Conservation (phyloP, 495 filamentous ascomycete genomes). For the Aspergillus campestris region DNA sequence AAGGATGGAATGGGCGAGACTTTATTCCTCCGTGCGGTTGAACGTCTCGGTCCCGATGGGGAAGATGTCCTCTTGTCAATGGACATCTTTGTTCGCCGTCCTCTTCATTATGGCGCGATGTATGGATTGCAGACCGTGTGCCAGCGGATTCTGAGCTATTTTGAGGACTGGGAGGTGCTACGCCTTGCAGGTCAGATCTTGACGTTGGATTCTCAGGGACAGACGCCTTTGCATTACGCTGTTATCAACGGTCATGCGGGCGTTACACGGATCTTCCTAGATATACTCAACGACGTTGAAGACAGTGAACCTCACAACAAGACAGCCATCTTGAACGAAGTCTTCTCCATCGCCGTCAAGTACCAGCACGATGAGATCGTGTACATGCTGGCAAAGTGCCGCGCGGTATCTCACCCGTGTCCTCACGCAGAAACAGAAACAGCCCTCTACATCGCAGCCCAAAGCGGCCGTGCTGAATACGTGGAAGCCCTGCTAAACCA, state of each 20-base stretch:
- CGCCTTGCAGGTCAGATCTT: background rate
- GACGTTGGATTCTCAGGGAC: slow-evolving; percentile 2
- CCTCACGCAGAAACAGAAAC: slow-evolving; percentile 2
- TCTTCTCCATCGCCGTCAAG: slow-evolving; percentile 4
- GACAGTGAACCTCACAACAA: background rate
- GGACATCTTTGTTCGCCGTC: slow-evolving; percentile 6
- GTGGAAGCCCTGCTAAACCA: background rate
- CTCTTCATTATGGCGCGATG: slow-evolving; percentile 12
- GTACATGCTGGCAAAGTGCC: background rate
- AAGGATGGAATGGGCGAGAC: too few relatives aligned
- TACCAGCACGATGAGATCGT: slow-evolving; percentile 9
- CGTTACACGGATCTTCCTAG: slow-evolving; percentile 1
- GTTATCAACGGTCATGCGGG: slow-evolving; percentile 2
- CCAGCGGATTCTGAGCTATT: background rate
- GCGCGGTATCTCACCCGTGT: background rate
- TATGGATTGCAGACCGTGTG: slow-evolving; percentile 1
- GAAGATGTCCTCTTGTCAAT: background rate
- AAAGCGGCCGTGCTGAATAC: background rate
- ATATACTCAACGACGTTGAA: background rate
- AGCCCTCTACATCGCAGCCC: slow-evolving; percentile 7
- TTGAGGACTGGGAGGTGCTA: background rate
- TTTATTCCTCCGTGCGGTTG: background rate
- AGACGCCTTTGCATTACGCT: slow-evolving; percentile 8
- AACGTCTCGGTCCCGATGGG: background rate
- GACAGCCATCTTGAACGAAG: background rate